phyloP scores from a whole-genome alignment of 2,329 filamentous ascomycete genomes.

The Colletotrichum destructivum region DNA sequence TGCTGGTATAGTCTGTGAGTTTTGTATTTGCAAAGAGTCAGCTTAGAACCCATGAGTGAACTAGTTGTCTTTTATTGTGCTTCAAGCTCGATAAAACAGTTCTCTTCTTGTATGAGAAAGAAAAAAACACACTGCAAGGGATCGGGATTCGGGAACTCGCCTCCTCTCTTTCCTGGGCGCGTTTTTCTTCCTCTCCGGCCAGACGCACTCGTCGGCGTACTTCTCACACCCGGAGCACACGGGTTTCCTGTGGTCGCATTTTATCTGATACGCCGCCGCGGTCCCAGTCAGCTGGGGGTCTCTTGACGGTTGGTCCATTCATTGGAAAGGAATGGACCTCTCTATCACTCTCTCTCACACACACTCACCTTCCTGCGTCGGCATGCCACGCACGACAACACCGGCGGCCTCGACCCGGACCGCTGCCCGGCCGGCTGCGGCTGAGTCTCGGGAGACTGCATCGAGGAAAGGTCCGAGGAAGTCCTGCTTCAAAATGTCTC shows the following conservation, averaged over 20 bases:
- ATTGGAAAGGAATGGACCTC: background rate
- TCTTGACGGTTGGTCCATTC: background rate
- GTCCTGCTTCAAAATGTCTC: too few species aligned
- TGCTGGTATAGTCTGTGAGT: conserved; percentile 9
- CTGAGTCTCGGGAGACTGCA: background rate
- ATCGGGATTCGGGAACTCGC: background rate
- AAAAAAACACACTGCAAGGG: background rate
- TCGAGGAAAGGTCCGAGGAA: background rate
- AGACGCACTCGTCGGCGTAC: conserved; percentile 15
- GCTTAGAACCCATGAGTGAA: background rate
- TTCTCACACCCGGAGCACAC: conserved; percentile 26
- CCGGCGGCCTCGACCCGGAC: background rate
- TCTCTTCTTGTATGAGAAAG: too few species aligned
- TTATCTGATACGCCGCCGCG: conserved; percentile 5
- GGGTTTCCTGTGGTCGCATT: conserved; percentile 25
- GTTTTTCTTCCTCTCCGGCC: conserved; percentile 27
- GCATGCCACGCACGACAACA: background rate
- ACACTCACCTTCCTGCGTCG: background rate
- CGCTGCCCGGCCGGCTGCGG: background rate
- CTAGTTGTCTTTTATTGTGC: too few species aligned
- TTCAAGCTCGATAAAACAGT: too few species aligned
- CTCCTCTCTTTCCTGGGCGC: conserved; percentile 3
- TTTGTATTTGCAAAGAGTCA: background rate
- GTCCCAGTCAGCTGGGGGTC: background rate
- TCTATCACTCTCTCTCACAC: too few species aligned